Evolutionary conservation across 345 rosid genomes (phyloP).

Genomic region (Salix koriyanagi): DNA sequence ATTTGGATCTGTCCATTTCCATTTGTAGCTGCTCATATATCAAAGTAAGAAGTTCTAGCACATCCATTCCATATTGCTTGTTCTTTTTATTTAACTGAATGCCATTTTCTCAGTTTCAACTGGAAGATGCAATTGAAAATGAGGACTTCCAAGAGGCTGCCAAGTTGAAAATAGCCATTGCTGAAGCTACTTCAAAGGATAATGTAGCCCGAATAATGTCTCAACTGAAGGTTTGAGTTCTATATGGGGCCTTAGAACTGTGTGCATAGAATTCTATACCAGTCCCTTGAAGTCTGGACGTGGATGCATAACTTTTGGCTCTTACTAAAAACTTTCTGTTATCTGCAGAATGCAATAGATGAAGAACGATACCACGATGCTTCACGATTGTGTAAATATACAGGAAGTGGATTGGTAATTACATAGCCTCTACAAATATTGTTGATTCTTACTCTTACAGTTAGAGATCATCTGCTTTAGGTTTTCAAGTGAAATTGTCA

Average conservation of each 20-base stretch:
- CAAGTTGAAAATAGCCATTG: slow-evolving; percentile 64
- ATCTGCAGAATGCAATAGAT: slow-evolving; percentile 56
- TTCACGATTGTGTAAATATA: slow-evolving; percentile 58
- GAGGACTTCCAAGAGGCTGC: slow-evolving; percentile 90
- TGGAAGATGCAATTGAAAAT: slow-evolving; percentile 80
- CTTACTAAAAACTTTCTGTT: slow-evolving; percentile 16
- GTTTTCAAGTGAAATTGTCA: not conserved
- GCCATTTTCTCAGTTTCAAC: slow-evolving; percentile 60
- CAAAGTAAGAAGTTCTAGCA: not conserved
- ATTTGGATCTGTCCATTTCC: not conserved
- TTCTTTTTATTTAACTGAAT: slow-evolving; percentile 7
- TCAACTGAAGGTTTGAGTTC: slow-evolving; percentile 58
- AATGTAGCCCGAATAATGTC: slow-evolving; percentile 71
- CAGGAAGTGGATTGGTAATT: slow-evolving; percentile 89
- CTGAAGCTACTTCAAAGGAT: slow-evolving; percentile 66
- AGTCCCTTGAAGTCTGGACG: not conserved
- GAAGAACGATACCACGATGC: slow-evolving; percentile 93
- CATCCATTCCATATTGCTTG: not conserved
- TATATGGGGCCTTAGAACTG: not conserved
- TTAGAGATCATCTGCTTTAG: not conserved
- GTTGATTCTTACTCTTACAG: not conserved
- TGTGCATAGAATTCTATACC: not conserved
- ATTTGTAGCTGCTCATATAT: not conserved
- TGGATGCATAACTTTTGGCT: slow-evolving; percentile 5
- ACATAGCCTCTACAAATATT: not conserved